A percentile compares a stretch with the other conserved stretches of the same genome.
These are phyloP conservation scores for Urtica urens DNA, from an alignment of 306 rosid species.

Conservation along the genomic window DNA sequence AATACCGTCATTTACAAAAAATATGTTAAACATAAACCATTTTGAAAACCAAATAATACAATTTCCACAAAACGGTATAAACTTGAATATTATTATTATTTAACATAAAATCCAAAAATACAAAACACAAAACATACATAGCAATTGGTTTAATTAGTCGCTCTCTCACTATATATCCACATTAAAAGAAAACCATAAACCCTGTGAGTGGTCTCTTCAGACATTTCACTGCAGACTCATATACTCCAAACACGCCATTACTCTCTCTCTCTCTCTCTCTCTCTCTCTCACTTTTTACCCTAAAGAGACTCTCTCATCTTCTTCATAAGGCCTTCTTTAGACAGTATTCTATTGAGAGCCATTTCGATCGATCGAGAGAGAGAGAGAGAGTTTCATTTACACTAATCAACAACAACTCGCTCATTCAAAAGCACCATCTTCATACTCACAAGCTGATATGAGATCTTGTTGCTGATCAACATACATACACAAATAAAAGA, in stretches of 20 bases:
- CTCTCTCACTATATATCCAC: no score
- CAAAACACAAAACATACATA: no score
- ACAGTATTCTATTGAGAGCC: constrained; percentile 39
- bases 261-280: constrained; percentile 24
- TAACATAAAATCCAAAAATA: no score
- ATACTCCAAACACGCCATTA: constrained; percentile 10
- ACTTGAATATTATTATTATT: no score
- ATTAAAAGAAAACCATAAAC: no score
- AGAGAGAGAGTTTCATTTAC: constrained; percentile 11
- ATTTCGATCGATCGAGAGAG: constrained; percentile 14
- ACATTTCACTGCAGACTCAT: neutral
- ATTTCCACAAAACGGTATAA: no score
- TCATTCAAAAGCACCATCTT: neutral
- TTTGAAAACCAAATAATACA: no score
- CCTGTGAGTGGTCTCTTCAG: neutral
- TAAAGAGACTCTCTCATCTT: constrained; percentile 43
- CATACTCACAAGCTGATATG: neutral
- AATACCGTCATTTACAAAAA: no score
- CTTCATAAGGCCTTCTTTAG: constrained; percentile 56
- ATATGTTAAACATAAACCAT: no score
- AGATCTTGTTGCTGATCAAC: neutral
- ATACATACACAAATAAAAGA: no score
- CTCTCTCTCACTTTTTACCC: constrained; percentile 36
- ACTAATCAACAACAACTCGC: constrained; percentile 11
- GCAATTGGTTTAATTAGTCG: no score